phyloP scores from a whole-genome alignment of 441 rosid species.

The Capsella rubella region DNA sequence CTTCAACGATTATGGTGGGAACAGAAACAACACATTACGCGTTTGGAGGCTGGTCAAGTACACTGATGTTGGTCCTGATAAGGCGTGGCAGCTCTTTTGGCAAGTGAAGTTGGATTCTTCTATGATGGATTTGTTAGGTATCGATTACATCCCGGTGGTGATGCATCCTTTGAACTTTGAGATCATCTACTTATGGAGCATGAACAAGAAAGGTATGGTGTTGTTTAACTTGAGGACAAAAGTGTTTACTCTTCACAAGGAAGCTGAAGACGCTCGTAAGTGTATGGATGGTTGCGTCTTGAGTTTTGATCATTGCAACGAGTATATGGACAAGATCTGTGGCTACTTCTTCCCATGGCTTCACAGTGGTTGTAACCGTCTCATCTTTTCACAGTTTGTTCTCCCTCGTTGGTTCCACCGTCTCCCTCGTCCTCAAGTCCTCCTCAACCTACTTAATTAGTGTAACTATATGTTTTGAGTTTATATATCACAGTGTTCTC shows the following conservation, averaged over 20 bases:
- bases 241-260: constrained; percentile 18
- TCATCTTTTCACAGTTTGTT: not conserved
- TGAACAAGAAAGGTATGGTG: not conserved
- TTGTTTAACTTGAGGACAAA: constrained; percentile 31
- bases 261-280: not conserved
- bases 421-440: not conserved
- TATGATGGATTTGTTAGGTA: not conserved
- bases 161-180: constrained; percentile 41
- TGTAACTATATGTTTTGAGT: not conserved
- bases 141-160: constrained; percentile 19
- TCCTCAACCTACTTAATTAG: not conserved
- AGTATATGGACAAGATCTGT: not conserved
- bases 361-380: not conserved
- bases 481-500: too few species aligned
- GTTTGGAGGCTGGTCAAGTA: constrained; percentile 37
- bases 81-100: constrained; percentile 34
- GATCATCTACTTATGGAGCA: constrained; percentile 39
- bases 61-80: not conserved
- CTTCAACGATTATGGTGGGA: constrained; percentile 1
- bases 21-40: not conserved
- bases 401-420: not conserved
- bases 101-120: not conserved
- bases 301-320: not conserved
- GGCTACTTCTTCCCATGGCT: not conserved
- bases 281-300: not conserved